phyloP scores from a whole-genome alignment of 139 green algal genomes.

The Coelastrella sp. region DNA sequence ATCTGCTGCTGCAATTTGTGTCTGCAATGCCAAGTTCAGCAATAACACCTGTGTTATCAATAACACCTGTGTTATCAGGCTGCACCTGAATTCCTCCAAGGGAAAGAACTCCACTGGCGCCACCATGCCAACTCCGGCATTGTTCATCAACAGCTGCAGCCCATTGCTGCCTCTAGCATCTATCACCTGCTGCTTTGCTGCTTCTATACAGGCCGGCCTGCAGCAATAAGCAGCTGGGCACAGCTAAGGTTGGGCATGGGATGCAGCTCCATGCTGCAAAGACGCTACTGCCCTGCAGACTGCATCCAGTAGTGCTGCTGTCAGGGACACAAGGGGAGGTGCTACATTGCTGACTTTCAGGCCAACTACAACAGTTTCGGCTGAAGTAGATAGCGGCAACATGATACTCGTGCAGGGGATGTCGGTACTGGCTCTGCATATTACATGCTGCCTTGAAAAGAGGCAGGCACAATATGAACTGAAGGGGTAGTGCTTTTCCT shows the following conservation, averaged over 20 bases:
- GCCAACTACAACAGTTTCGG: no score
- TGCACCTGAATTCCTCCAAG: conserved; percentile 10
- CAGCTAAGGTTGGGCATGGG: no score
- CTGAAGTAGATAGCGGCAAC: no score
- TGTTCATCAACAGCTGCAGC: conserved; percentile 33
- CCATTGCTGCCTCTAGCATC: not conserved
- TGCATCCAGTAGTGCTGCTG: no score
- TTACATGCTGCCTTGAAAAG: not conserved
- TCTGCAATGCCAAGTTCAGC: no score
- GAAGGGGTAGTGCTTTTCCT: no score
- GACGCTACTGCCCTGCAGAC: no score
- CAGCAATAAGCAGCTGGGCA: not conserved
- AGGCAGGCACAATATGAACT: no score
- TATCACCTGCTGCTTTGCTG: not conserved
- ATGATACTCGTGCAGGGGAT: not conserved
- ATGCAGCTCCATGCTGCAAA: no score
- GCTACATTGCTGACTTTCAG: no score
- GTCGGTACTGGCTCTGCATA: not conserved
- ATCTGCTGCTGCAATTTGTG: not conserved
- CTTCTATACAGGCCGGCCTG: conserved; percentile 8
- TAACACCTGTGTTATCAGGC: not conserved
- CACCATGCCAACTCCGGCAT: conserved; percentile 32
- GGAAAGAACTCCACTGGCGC: conserved; percentile 18
- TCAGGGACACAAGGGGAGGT: no score
- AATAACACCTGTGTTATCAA: no score